Evolutionary conservation across 129 eudicot species (phyloP).

Genomic region (Erigeron canadensis): DNA sequence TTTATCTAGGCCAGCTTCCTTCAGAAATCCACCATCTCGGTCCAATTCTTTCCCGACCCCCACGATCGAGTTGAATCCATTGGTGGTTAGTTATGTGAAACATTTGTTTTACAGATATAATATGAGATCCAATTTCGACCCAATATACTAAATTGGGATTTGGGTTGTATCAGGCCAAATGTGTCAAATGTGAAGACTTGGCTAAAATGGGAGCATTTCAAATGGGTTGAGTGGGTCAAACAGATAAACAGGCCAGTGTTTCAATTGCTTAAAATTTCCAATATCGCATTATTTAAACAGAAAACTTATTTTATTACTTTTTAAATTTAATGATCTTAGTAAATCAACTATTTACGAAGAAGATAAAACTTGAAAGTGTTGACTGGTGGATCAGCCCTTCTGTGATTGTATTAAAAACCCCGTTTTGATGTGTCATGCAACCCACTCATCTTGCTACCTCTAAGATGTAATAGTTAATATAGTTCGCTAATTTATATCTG

Average conservation of each 20-base stretch:
- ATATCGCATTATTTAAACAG: background rate
- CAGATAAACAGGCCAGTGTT: background rate
- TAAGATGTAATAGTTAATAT: background rate
- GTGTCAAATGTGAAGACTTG: background rate
- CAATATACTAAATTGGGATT: background rate
- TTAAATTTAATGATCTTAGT: background rate
- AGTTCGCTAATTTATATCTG: slow-evolving; percentile 15
- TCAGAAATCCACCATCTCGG: slow-evolving; percentile 60
- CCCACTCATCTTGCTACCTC: background rate
- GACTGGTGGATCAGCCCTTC: background rate
- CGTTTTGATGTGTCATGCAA: slow-evolving; percentile 1
- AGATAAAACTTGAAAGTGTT: background rate
- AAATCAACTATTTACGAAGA: background rate
- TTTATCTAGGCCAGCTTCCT: slow-evolving; percentile 53
- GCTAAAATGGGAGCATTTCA: background rate
- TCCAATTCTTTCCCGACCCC: slow-evolving; percentile 50
- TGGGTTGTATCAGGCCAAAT: background rate
- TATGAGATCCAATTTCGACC: background rate
- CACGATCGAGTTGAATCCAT: slow-evolving; percentile 71
- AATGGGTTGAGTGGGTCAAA: background rate
- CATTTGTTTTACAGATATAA: background rate
- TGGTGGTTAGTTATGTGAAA: slow-evolving; percentile 57
- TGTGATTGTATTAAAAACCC: background rate
- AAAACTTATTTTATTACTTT: background rate
- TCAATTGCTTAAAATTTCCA: background rate